These are phyloP conservation scores for Sanguinoderma infundibulare DNA, from an alignment of 1,284 basidiomycete genomes.

Conservation along the genomic window DNA sequence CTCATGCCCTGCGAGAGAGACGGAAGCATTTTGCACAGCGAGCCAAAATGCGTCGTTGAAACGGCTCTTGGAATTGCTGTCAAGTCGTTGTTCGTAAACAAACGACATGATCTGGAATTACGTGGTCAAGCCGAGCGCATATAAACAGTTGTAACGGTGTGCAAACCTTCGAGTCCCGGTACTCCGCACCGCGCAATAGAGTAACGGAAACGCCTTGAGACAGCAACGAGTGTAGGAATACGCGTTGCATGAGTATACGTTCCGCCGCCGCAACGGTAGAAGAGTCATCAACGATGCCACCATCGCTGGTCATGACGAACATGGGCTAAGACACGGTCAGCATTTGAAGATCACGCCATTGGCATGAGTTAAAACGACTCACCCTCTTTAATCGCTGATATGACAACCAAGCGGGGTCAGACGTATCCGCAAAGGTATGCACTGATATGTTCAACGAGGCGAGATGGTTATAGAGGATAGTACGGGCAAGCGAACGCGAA, in stretches of 20 bases:
- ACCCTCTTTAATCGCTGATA: conserved; percentile 51
- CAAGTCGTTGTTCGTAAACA: conserved; percentile 45
- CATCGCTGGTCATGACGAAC: conserved; percentile 66
- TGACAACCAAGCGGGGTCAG: conserved; percentile 52
- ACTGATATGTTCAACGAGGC: conserved; percentile 44
- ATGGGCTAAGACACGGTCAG: conserved; percentile 53
- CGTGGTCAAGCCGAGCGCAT: background rate
- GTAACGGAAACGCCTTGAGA: conserved; percentile 54
- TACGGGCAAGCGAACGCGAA: conserved; percentile 56
- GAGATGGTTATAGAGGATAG: conserved; percentile 55
- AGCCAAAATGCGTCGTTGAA: conserved; percentile 29
- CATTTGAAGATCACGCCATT: background rate
- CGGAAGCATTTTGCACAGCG: conserved; percentile 10
- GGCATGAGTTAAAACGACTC: background rate
- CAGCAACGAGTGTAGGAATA: conserved; percentile 53
- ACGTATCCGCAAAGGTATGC: conserved; percentile 46
- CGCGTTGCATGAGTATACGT: conserved; percentile 50
- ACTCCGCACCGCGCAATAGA: conserved; percentile 55
- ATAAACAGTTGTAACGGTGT: background rate
- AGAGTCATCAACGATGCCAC: conserved; percentile 37
- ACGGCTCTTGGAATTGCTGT: conserved; percentile 19
- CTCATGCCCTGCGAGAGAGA: conserved; percentile 21
- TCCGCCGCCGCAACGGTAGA: conserved; percentile 28
- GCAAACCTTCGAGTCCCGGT: conserved; percentile 65
- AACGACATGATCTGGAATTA: conserved; percentile 49